Evolutionary conservation across 345 rosid species (phyloP).

Genomic region (Citrus cavaleriei): DNA sequence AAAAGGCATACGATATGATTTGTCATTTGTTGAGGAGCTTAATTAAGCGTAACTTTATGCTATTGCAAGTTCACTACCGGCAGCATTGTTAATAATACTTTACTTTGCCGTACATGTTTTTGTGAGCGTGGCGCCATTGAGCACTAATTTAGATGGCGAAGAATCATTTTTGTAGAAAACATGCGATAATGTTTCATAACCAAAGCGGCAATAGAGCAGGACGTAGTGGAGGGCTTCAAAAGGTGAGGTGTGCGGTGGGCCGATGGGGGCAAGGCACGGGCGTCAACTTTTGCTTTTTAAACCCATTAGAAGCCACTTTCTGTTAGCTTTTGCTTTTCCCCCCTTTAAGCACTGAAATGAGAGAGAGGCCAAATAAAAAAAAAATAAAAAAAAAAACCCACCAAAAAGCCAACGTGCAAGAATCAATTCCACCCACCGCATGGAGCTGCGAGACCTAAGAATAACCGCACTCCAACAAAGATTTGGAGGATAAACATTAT

Average conservation of each 20-base stretch:
- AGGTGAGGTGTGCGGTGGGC: neutral
- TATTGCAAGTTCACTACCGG: neutral
- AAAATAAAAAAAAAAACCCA: neutral
- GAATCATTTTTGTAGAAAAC: no score
- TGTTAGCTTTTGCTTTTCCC: neutral
- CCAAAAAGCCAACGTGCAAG: slow-evolving; percentile 12
- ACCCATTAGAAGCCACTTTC: neutral
- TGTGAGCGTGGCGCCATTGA: no score
- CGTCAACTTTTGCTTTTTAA: slow-evolving; percentile 17
- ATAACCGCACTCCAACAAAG: slow-evolving; percentile 54
- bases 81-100: no score
- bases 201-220: no score
- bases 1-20: neutral
- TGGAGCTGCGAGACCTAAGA: slow-evolving; percentile 16
- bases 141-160: no score
- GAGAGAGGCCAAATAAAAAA: neutral
- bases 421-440: slow-evolving; percentile 25
- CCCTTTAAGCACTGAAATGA: neutral
- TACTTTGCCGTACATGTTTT: no score
- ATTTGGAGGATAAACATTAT: slow-evolving; percentile 5
- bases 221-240: neutral
- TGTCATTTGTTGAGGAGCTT: neutral
- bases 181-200: no score
- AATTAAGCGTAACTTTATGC: neutral
- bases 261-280: slow-evolving; percentile 21